These are phyloP conservation scores for Aspergillus phoenicis DNA, from an alignment of 2,329 filamentous ascomycete genomes.

Conservation along the genomic window DNA sequence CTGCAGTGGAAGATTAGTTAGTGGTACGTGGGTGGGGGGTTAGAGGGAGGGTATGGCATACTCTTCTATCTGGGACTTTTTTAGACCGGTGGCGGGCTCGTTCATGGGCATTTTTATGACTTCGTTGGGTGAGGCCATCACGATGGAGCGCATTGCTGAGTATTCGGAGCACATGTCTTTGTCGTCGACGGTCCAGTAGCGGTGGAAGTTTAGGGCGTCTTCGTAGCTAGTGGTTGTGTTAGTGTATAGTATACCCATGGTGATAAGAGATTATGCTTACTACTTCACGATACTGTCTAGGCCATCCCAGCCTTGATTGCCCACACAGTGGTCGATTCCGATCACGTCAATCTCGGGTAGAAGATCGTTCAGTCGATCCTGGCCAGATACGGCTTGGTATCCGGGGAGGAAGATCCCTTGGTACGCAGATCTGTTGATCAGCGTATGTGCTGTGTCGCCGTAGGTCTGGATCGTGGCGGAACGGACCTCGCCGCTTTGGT, in stretches of 20 bases:
- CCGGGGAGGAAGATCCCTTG: constrained; percentile 76
- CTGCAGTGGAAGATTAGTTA: constrained; percentile 13
- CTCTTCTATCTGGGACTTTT: constrained; percentile 89
- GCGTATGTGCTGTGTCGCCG: constrained; percentile 86
- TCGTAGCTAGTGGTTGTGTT: constrained; percentile 61
- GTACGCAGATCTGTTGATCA: constrained; percentile 71
- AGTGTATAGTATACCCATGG: neutral
- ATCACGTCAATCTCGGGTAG: constrained; percentile 67
- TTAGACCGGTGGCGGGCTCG: constrained; percentile 82
- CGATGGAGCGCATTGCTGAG: constrained; percentile 79
- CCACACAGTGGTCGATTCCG: constrained; percentile 90
- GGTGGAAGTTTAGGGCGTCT: constrained; percentile 81
- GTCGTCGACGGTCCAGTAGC: constrained; percentile 94
- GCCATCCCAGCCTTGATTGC: constrained; percentile 89
- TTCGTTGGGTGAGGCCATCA: constrained; percentile 80
- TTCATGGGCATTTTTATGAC: constrained; percentile 97
- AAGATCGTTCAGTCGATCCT: constrained; percentile 46
- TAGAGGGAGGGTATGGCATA: constrained; percentile 42
- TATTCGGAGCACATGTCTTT: constrained; percentile 86
- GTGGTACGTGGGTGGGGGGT: no score
- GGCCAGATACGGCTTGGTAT: constrained; percentile 58
- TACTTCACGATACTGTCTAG: constrained; percentile 65
- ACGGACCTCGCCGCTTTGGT: constrained; percentile 56
- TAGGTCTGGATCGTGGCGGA: constrained; percentile 80
- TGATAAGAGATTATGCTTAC: constrained; percentile 25